Evolutionary conservation across 164 flowering plant species (phyloP).

Genomic region (Kingdonia uniflora): DNA sequence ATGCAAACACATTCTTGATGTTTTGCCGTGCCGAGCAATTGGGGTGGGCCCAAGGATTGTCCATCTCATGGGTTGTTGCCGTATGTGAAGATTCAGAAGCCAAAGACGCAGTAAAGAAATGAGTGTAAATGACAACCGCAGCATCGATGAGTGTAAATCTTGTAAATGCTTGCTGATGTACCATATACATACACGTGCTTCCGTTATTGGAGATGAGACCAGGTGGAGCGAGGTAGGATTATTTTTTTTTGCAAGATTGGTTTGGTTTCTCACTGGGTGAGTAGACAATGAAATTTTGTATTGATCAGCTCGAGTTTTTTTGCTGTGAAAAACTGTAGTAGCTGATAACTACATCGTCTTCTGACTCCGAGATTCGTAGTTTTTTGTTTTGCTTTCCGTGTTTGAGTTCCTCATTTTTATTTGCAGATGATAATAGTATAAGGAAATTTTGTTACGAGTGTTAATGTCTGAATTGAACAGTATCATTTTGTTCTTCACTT

Average conservation of each 20-base stretch:
- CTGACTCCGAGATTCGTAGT: too few relatives aligned
- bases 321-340: too few relatives aligned
- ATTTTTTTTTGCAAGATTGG: neutral
- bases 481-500: too few relatives aligned
- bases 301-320: too few relatives aligned
- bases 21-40: slow-evolving; percentile 74
- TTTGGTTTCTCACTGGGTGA: neutral
- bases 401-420: too few relatives aligned
- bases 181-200: slow-evolving; percentile 4
- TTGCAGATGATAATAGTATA: too few relatives aligned
- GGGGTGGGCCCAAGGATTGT: slow-evolving; percentile 55
- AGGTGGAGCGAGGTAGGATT: slow-evolving; percentile 2
- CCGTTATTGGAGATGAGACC: neutral
- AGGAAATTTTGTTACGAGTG: too few relatives aligned
- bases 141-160: slow-evolving; percentile 1
- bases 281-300: too few relatives aligned
- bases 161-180: slow-evolving; percentile 4
- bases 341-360: too few relatives aligned
- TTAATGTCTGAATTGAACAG: too few relatives aligned
- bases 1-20: slow-evolving; percentile 76
- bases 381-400: too few relatives aligned
- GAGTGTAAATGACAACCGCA: slow-evolving; percentile 6
- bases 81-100: slow-evolving; percentile 64
- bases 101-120: slow-evolving; percentile 38
- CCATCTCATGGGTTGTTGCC: slow-evolving; percentile 50